Percentiles rank a stretch among this genome's conserved stretches.
phyloP scores from a whole-genome alignment of 2,329 filamentous ascomycete species.

The Aspergillus amoenus region DNA sequence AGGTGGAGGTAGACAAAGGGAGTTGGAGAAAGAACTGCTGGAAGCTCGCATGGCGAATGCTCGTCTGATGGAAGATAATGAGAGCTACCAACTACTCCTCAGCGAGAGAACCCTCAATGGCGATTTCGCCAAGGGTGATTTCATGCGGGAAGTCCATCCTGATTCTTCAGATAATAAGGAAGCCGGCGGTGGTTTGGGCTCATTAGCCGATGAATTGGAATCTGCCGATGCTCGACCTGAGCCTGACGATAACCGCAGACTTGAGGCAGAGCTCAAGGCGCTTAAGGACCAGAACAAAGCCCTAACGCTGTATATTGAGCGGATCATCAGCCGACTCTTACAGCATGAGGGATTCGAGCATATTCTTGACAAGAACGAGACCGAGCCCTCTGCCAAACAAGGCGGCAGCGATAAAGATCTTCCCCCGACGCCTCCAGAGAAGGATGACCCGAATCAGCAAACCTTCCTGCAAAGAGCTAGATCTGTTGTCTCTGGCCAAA shows the following conservation, averaged over 20 bases:
- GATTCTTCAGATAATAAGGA: slow-evolving; percentile 46
- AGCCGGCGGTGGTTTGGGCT: slow-evolving; percentile 43
- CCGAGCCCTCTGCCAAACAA: slow-evolving; percentile 37
- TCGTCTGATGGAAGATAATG: slow-evolving; percentile 95
- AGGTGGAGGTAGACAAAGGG: slow-evolving; percentile 80
- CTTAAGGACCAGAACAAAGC: slow-evolving; percentile 96
- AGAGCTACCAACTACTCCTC: slow-evolving; percentile 93
- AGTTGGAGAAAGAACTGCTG: slow-evolving; percentile 86
- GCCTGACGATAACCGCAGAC: slow-evolving; percentile 61
- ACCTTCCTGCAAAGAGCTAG: slow-evolving; percentile 61
- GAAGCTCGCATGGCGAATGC: slow-evolving; percentile 96
- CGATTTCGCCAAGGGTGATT: slow-evolving; percentile 80
- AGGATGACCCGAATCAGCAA: slow-evolving; percentile 45
- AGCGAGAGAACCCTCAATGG: slow-evolving; percentile 95
- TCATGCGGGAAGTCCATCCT: slow-evolving; percentile 59
- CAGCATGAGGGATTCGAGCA: slow-evolving; percentile 94
- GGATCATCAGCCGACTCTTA: slow-evolving; percentile 92
- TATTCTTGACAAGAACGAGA: slow-evolving; percentile 78
- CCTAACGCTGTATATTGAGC: slow-evolving; percentile 95
- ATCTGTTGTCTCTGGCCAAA: slow-evolving; percentile 54
- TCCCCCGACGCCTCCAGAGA: slow-evolving; percentile 67
- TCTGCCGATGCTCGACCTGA: slow-evolving; percentile 62
- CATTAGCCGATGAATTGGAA: slow-evolving; percentile 86
- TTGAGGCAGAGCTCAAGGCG: slow-evolving; percentile 76
- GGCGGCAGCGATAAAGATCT: slow-evolving; percentile 71